Conservation (phyloP, 768 basidiomycete species). For the Sporobolomyces pararoseus region DNA sequence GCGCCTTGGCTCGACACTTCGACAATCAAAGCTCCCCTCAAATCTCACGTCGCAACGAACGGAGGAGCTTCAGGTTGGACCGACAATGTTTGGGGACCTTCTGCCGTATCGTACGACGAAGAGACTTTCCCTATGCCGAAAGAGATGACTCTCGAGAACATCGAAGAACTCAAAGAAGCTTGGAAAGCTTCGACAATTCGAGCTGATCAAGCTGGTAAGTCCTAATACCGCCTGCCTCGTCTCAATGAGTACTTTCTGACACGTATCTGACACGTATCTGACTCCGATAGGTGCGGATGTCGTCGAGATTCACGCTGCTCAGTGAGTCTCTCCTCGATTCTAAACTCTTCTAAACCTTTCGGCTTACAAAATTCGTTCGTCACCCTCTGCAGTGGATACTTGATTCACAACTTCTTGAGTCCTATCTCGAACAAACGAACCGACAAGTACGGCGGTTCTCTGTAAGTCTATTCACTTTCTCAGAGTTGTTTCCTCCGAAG, state of each 20-base stretch:
- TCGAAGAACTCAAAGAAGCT: constrained; percentile 61
- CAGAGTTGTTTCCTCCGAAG: not conserved
- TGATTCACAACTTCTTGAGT: constrained; percentile 66
- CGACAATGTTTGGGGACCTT: constrained; percentile 62
- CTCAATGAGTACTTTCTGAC: too few species aligned
- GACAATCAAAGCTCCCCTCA: constrained; percentile 41
- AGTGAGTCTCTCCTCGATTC: constrained; percentile 20
- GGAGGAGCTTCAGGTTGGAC: constrained; percentile 69
- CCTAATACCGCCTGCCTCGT: too few species aligned
- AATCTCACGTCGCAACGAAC: constrained; percentile 44
- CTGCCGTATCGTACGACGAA: constrained; percentile 57
- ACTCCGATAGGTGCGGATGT: constrained; percentile 44
- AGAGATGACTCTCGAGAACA: constrained; percentile 58
- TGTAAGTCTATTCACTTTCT: constrained; percentile 46
- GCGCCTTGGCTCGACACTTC: constrained; percentile 61
- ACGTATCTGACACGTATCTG: too few species aligned
- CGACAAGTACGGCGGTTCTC: constrained; percentile 68
- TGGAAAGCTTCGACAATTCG: constrained; percentile 52
- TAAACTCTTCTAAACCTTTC: not conserved
- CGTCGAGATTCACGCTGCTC: constrained; percentile 48
- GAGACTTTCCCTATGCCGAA: constrained; percentile 59
- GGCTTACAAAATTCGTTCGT: not conserved
- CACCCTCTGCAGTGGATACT: constrained; percentile 50
- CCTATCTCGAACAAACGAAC: constrained; percentile 69
- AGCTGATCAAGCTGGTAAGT: constrained; percentile 31